Evolutionary conservation across 176 grass and related monocot species (phyloP), one percentile per base, ranked within the genome.

Genomic region (Phoenix roebelenii): DNA sequence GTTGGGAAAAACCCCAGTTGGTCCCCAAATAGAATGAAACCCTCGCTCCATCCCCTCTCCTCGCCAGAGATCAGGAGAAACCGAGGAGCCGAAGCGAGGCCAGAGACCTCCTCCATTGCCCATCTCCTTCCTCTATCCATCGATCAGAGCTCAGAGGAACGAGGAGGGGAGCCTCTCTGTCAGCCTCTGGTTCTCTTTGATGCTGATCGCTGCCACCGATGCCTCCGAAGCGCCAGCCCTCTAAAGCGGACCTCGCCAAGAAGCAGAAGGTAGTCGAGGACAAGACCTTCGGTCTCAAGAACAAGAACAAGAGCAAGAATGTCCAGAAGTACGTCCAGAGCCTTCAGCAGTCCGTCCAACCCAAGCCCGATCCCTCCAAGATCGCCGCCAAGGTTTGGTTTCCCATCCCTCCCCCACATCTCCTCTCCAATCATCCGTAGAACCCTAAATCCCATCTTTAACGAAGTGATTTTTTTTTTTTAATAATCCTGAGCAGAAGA

Each of bases 241-340:
- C 87, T 39, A 92, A 98, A 84, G 50, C 73, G 25, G 93, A 98
- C 22, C 65, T 89, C 23, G 84, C 93, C 23, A 92, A 92, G 84
- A 98, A 98, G 84, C 93, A 98, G 70, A 98, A 98, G 77, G 17
- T 92, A 55, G 93, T 91, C 61, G 93, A 98, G 87, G 93, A 98
- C 80, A 98, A 98, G 76, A 98, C 93, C 50, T 98, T 98, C 79
- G 93, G 93, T 22, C 82, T 98, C 55, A 98, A 98, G 84, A 98
- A 98, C 64, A 98, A 98, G 84, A 98, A 92, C 71, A 98, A 98
- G 85, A 91, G 87, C 54, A 98, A 98, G 81, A 91, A 91, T 78
- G 93, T 98, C n/a, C 93, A 98, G 82, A 98, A 85, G 73, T 98
- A 98, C 54, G 93, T 98, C 49, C 93, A 98, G 72, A 70, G 68